These are phyloP conservation scores for Claviceps sorghi DNA, from an alignment of 2,329 filamentous ascomycete species.

Conservation along the genomic window DNA sequence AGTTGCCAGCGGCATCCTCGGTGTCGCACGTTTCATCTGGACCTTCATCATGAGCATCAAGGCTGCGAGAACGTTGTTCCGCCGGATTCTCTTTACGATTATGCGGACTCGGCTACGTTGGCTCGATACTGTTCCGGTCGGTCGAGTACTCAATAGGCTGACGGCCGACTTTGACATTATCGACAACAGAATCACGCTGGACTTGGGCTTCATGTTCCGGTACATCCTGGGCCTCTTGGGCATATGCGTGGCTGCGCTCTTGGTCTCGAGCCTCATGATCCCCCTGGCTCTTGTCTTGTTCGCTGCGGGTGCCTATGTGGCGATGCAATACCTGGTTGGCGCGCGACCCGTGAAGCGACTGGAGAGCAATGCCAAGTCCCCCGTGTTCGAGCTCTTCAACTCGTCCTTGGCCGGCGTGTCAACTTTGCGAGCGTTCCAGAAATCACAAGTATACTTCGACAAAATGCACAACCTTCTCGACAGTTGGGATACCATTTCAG, in stretches of 20 bases:
- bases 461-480: slow-evolving; percentile 59
- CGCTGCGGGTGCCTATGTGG: slow-evolving; percentile 40
- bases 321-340: slow-evolving; percentile 49
- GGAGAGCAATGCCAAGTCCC: slow-evolving; percentile 62
- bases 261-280: slow-evolving; percentile 55
- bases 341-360: slow-evolving; percentile 64
- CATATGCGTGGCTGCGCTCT: slow-evolving; percentile 49
- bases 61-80: slow-evolving; percentile 55
- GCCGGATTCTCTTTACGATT: slow-evolving; percentile 49
- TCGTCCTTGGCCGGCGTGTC: slow-evolving; percentile 56
- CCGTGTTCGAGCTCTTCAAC: slow-evolving; percentile 68
- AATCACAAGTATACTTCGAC: slow-evolving; percentile 49
- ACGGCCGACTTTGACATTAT: slow-evolving; percentile 63
- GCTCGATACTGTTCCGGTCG: slow-evolving; percentile 67
- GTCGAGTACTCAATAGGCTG: slow-evolving; percentile 64
- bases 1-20: slow-evolving; percentile 38
- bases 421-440: slow-evolving; percentile 64
- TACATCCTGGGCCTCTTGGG: slow-evolving; percentile 48
- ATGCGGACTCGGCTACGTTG: slow-evolving; percentile 61
- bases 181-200: slow-evolving; percentile 50
- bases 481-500: slow-evolving; percentile 48
- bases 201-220: slow-evolving; percentile 45
- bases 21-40: slow-evolving; percentile 47
- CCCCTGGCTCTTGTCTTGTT: slow-evolving; percentile 46
- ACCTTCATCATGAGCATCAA: slow-evolving; percentile 50